A percentile compares a stretch with the other conserved stretches of the same genome.
These are phyloP conservation scores for Mycena amicta DNA, from an alignment of 768 basidiomycete species.

Conservation along the genomic window DNA sequence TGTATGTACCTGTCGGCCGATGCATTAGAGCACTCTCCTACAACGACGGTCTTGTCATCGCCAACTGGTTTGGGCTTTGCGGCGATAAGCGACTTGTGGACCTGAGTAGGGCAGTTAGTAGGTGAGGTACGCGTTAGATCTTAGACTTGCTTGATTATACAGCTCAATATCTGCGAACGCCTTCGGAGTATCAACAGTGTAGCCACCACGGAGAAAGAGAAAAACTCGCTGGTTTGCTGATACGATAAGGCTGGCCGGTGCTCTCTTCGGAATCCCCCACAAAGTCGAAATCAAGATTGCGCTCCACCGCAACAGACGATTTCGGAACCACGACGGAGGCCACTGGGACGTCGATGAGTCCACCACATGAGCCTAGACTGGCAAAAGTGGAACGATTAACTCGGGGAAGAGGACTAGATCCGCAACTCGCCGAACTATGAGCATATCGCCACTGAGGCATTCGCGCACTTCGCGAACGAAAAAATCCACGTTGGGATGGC, in stretches of 20 bases:
- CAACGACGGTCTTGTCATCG: slow-evolving; percentile 37
- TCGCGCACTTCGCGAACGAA: slow-evolving; percentile 82
- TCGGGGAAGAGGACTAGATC: neutral
- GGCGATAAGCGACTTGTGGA: slow-evolving; percentile 45
- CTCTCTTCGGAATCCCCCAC: slow-evolving; percentile 42
- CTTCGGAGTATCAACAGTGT: slow-evolving; percentile 38
- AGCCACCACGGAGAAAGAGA: neutral
- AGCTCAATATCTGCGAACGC: slow-evolving; percentile 61
- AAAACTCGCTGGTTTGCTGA: slow-evolving; percentile 63
- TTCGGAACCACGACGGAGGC: slow-evolving; percentile 75
- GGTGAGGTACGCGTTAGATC: slow-evolving; percentile 9
- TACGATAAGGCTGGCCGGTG: slow-evolving; percentile 57
- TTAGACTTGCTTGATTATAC: slow-evolving; percentile 47
- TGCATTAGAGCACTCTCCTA: slow-evolving; percentile 63
- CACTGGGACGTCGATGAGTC: slow-evolving; percentile 67
- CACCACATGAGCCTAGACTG: slow-evolving; percentile 84
- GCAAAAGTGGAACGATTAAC: neutral
- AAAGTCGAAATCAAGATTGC: slow-evolving; percentile 82
- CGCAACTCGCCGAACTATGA: slow-evolving; percentile 46
- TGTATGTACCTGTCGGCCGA: slow-evolving; percentile 71
- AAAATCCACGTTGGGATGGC: slow-evolving; percentile 81
- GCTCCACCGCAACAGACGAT: slow-evolving; percentile 64
- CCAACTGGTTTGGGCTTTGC: slow-evolving; percentile 41
- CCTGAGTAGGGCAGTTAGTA: slow-evolving; percentile 35
- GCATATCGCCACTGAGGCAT: slow-evolving; percentile 64